A percentile compares a stretch with the other conserved stretches of the same genome.
phyloP scores from a whole-genome alignment of 2,329 filamentous ascomycete species.

The Penicillium sp. region DNA sequence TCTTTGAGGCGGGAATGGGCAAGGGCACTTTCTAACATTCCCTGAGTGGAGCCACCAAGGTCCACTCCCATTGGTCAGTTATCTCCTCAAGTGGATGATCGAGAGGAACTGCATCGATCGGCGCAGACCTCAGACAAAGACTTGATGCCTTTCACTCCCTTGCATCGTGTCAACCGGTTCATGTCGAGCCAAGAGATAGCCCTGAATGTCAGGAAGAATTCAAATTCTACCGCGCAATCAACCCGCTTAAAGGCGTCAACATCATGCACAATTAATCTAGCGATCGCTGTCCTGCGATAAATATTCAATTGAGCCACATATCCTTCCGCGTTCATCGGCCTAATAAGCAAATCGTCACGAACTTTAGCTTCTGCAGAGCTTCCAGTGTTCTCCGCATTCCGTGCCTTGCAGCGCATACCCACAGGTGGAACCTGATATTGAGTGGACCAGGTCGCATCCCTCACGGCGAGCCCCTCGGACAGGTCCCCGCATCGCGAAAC shows the following conservation, averaged over 20 bases:
- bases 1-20: constrained; percentile 8
- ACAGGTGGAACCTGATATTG: constrained; percentile 8
- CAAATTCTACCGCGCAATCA: neutral
- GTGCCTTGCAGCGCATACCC: constrained; percentile 19
- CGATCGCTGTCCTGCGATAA: neutral
- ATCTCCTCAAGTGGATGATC: constrained; percentile 8
- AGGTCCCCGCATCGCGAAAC: constrained; percentile 14
- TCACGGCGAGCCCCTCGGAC: constrained; percentile 16
- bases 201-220: neutral
- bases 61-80: constrained; percentile 9
- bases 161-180: constrained; percentile 14
- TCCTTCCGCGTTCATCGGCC: constrained; percentile 11
- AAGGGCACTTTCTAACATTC: constrained; percentile 8
- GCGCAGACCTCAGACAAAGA: constrained; percentile 1
- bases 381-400: constrained; percentile 15
- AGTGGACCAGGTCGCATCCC: constrained; percentile 22
- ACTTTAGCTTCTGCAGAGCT: constrained; percentile 1
- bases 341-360: neutral
- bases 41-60: neutral
- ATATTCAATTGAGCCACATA: constrained; percentile 1
- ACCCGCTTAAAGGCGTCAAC: neutral
- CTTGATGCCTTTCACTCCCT: constrained; percentile 8
- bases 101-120: constrained; percentile 18
- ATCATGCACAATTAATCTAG: neutral
- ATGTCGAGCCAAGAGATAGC: neutral